phyloP scores from a whole-genome alignment of 140 eudicot species.

The Ambrosia hybrid region DNA sequence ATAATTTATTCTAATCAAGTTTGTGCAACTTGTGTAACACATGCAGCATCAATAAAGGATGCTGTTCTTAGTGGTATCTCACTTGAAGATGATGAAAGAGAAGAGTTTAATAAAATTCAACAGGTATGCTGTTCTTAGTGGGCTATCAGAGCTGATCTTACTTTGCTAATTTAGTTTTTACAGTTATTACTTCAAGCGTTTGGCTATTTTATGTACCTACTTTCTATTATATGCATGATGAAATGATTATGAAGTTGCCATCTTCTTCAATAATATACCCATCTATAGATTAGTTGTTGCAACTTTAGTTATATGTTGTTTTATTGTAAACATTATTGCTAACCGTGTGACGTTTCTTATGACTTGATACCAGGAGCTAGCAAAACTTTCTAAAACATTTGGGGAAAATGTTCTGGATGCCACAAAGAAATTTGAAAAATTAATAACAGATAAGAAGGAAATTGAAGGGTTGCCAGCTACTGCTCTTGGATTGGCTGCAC shows the following conservation, averaged over 20 bases:
- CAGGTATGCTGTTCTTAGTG: constrained; percentile 40
- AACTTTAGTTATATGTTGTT: too few relatives aligned
- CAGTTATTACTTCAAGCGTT: background rate
- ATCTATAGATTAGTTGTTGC: too few relatives aligned
- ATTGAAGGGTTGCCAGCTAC: constrained; percentile 81
- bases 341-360: background rate
- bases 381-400: constrained; percentile 69
- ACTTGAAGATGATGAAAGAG: constrained; percentile 82
- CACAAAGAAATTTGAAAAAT: constrained; percentile 73
- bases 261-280: too few relatives aligned
- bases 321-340: constrained; percentile 3
- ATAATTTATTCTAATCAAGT: background rate
- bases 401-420: constrained; percentile 83
- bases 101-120: constrained; percentile 68
- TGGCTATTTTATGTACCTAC: background rate
- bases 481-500: constrained; percentile 80
- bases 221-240: too few relatives aligned
- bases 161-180: background rate
- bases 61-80: constrained; percentile 85
- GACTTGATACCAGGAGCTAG: constrained; percentile 54
- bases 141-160: background rate
- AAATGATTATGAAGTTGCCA: too few relatives aligned
- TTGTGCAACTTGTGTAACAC: background rate
- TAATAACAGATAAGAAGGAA: constrained; percentile 67
- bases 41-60: constrained; percentile 79